Evolutionary conservation across 768 basidiomycete species (phyloP).

Genomic region (Trametes maxima): DNA sequence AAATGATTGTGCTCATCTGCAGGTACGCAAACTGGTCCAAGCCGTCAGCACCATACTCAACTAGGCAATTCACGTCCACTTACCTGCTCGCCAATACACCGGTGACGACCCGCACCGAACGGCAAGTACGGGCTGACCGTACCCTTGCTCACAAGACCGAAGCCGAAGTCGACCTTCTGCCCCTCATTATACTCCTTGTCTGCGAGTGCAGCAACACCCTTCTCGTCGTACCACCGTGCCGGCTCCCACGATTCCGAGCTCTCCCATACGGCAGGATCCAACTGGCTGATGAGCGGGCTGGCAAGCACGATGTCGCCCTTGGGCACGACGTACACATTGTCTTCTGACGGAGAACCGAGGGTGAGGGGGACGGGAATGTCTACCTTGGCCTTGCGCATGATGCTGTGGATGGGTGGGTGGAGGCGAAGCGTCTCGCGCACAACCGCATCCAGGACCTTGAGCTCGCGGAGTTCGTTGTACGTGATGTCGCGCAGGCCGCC

Average conservation of each 20-base stretch:
- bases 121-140: constrained; percentile 97
- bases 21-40: constrained; percentile 82
- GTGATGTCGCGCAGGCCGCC: constrained; percentile 79
- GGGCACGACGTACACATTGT: constrained; percentile 80
- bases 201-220: constrained; percentile 81
- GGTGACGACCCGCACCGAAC: constrained; percentile 94
- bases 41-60: not conserved
- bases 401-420: constrained; percentile 95
- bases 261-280: constrained; percentile 84
- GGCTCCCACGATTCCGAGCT: constrained; percentile 76
- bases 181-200: constrained; percentile 74
- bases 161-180: constrained; percentile 96
- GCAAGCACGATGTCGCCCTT: constrained; percentile 90
- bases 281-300: constrained; percentile 83
- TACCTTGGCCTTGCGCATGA: constrained; percentile 89
- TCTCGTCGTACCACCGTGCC: constrained; percentile 80
- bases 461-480: constrained; percentile 81
- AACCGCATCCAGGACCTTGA: constrained; percentile 83
- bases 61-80: constrained; percentile 23
- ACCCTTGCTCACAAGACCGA: constrained; percentile 93
- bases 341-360: constrained; percentile 75
- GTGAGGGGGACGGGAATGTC: constrained; percentile 82
- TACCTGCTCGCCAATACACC: constrained; percentile 82
- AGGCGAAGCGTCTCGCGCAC: constrained; percentile 93
- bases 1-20: constrained; percentile 84